Conservation (phyloP, 129 eudicot species). For the Ambrosia trifida region DNA sequence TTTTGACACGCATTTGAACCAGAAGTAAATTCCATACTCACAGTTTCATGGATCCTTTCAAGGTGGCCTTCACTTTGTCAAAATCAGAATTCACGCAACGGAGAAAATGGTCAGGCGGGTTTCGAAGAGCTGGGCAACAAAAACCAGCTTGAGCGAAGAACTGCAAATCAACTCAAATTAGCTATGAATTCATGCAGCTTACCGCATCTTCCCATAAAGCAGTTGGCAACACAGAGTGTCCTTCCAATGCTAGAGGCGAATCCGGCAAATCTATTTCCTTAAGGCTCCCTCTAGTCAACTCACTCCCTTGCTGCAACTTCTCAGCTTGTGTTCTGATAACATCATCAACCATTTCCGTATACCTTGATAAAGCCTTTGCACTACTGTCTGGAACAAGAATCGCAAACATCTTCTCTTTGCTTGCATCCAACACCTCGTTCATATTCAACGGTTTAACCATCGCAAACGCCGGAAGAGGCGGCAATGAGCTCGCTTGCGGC, state of each 20-base stretch:
- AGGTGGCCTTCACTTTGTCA: constrained; percentile 95
- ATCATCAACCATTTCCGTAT: constrained; percentile 97
- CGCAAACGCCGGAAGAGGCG: constrained; percentile 81
- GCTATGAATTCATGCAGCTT: too few relatives aligned
- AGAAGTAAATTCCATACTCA: constrained; percentile 60
- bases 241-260: constrained; percentile 86
- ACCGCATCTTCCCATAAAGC: constrained; percentile 88
- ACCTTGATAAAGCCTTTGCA: constrained; percentile 91
- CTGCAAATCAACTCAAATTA: constrained; percentile 62
- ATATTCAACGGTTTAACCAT: constrained; percentile 90
- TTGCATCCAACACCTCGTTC: constrained; percentile 86
- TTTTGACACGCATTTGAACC: too few relatives aligned
- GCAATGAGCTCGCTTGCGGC: constrained; percentile 76
- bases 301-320: constrained; percentile 94
- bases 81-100: constrained; percentile 96
- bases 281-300: constrained; percentile 89
- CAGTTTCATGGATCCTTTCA: constrained; percentile 97
- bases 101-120: constrained; percentile 95
- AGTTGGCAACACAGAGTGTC: constrained; percentile 67
- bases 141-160: constrained; percentile 97
- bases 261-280: constrained; percentile 98
- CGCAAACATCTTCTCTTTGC: constrained; percentile 85
- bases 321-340: constrained; percentile 95
- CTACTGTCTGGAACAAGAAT: constrained; percentile 96
- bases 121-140: constrained; percentile 92